Evolutionary conservation across 305 asterid genomes (phyloP), one percentile per base, ranked within the genome.

Genomic region (Andrographis paniculata): DNA sequence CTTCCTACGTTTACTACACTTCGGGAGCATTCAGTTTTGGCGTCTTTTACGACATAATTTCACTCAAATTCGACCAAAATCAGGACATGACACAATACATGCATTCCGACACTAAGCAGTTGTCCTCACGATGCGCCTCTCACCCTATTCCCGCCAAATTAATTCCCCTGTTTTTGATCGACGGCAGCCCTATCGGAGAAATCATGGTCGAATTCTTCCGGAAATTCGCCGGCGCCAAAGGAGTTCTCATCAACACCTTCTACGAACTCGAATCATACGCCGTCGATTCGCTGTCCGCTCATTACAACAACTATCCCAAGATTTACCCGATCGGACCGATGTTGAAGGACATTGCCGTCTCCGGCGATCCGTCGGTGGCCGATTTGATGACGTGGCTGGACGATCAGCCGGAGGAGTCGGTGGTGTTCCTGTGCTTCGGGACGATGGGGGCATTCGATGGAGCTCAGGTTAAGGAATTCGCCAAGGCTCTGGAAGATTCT

Each of bases 271-370:
- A 47, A 27, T 1, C 2, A 2, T 2, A 6, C 17, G 52, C 38
- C 1, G 23, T 47, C 3, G 37, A 22, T 2, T 47, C 52, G 1
- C 4, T 24, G 5, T 15, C 1, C 2, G 2, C 36, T 2, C 4
- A 24, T 3, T 30, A 27, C 9, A 5, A 24, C 2, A 22, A 47
- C 3, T 1, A 4, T 3, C 52, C 52, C 3, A 47, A 23, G 9
- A 3, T 47, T 16, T 47, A 47, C 27, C 52, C 52, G 1, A 4
- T 47, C 4, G 52, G 52, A 1, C 52, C 52, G 1, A 27, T 47
- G 6, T n/a, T 43, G 2, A 18, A 43, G 4, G 2, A 17, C 2
- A 8, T 24, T 3, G 6, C 6, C 6, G 30, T 3, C 8, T 24
- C 30, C 6, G 8, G 30, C 30, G 8, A 24, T 24, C 37, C 2